These are phyloP conservation scores for Paspalum notatum DNA, from an alignment of 176 grass and related monocot genomes.

Conservation along the genomic window DNA sequence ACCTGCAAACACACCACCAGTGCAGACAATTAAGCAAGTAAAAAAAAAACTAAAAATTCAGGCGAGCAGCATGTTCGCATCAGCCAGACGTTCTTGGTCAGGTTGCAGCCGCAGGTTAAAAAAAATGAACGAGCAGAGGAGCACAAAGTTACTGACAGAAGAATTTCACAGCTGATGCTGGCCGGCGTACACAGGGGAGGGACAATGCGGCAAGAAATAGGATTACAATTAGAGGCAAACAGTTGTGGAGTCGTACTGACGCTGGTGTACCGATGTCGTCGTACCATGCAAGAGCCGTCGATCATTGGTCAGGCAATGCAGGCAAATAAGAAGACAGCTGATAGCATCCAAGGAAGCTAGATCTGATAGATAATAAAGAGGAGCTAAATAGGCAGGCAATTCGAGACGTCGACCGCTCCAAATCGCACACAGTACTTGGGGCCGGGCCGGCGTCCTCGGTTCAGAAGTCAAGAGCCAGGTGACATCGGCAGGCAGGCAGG, in stretches of 20 bases:
- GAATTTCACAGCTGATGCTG: not conserved
- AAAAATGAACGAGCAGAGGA: not conserved
- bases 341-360: constrained; percentile 29
- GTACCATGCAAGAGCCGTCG: not conserved
- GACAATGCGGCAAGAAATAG: not conserved
- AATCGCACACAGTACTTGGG: constrained; percentile 4
- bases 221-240: not conserved
- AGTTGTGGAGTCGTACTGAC: not conserved
- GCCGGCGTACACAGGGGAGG: not conserved
- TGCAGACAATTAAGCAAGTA: not conserved
- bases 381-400: constrained; percentile 11
- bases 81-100: not conserved
- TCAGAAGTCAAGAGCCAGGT: constrained; percentile 18
- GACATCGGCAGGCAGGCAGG: not conserved
- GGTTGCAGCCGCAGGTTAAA: not conserved
- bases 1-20: constrained; percentile 32
- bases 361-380: constrained; percentile 25
- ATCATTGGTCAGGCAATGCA: not conserved
- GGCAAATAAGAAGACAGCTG: not conserved
- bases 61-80: not conserved
- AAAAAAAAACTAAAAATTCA: not conserved
- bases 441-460: constrained; percentile 21
- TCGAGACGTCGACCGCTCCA: not conserved
- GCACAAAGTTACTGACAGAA: not conserved
- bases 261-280: not conserved